Base-by-base conservation (phyloP, 495 filamentous ascomycete genomes). In the Melanomma pulvis-pyrius region DNA sequence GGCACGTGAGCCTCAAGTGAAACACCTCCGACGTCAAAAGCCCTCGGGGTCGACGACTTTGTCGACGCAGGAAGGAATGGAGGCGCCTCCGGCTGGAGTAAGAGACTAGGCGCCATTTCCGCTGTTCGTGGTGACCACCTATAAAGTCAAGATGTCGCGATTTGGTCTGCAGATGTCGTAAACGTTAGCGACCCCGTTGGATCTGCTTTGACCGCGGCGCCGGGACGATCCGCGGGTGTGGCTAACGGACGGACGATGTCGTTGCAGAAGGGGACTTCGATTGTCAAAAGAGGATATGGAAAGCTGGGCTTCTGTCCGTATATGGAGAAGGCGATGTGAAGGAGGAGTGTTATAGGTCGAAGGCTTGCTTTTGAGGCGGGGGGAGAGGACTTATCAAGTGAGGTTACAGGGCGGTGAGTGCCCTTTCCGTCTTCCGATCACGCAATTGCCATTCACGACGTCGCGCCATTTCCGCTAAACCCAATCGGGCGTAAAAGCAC, bases 1-100 rank as follows among this genome's bases (percentile, higher is more conserved):
- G 64, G 58, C 4, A 36, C 64, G 9, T 61, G 58, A n/a, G 57
- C 32, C 28, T 67, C 64, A 9, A 60, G 48, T 7, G 55, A 49
- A n/a, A 61, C 25, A 21, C 56, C 55, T 8, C 53, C 46, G 22
- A 36, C 34, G 15, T 53, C 48, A 19, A 53, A 13, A 3, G 2
- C 8, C 52, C 39, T 64, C 9, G 25, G 24, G 41, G 53, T 4
- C 8, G 51, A 13, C 26, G 19, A 13, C 2, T 19, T 19, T 4
- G 50, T 28, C 1, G 51, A 34, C 17, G n/a, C 51, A 24, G 13
- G 49, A 24, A 46, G 49, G 6, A 36, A 13, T 11, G 26, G 28
- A 5, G 50, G 24, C 11, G 48, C 8, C 22, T 63, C 50, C 8
- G 13, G 32, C 50, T 53, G 50, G 22, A 63, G 49, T 22, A 63